Evolutionary conservation across 495 filamentous ascomycete genomes (phyloP).

Genomic region (Aspergillus saccharolyticus): DNA sequence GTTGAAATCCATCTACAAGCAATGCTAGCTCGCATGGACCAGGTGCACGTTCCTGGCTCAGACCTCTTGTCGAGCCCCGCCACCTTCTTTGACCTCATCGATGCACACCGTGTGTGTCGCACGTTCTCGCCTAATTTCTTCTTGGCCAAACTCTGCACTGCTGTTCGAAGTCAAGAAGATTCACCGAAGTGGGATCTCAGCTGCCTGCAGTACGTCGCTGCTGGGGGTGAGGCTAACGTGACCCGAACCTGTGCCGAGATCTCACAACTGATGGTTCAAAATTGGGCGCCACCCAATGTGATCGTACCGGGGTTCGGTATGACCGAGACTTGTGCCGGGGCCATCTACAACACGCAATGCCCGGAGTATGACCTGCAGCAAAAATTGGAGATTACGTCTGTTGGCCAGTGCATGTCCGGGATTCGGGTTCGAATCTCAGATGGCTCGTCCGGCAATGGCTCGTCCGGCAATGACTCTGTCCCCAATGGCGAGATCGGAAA

Average conservation of each 20-base stretch:
- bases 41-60: constrained; percentile 42
- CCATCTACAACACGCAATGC: constrained; percentile 35
- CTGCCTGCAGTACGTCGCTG: constrained; percentile 22
- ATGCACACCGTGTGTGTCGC: constrained; percentile 36
- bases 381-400: constrained; percentile 26
- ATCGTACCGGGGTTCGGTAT: constrained; percentile 50
- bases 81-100: constrained; percentile 37
- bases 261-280: constrained; percentile 22
- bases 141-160: constrained; percentile 14
- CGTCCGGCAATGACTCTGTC: constrained; percentile 13
- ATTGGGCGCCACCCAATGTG: constrained; percentile 32
- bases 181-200: constrained; percentile 22
- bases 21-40: constrained; percentile 31
- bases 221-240: constrained; percentile 41
- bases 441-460: not conserved
- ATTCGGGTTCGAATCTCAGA: constrained; percentile 37
- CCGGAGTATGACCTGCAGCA: constrained; percentile 30
- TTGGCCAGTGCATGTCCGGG: constrained; percentile 38
- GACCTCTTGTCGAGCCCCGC: constrained; percentile 39
- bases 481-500: constrained; percentile 30
- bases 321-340: constrained; percentile 53
- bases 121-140: constrained; percentile 57
- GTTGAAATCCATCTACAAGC: constrained; percentile 47
- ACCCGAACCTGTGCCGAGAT: constrained; percentile 25
- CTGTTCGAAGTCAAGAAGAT: too few species aligned